These are phyloP conservation scores for Pichia sp. DNA, from an alignment of 1,139 yeast genomes.

Conservation along the genomic window DNA sequence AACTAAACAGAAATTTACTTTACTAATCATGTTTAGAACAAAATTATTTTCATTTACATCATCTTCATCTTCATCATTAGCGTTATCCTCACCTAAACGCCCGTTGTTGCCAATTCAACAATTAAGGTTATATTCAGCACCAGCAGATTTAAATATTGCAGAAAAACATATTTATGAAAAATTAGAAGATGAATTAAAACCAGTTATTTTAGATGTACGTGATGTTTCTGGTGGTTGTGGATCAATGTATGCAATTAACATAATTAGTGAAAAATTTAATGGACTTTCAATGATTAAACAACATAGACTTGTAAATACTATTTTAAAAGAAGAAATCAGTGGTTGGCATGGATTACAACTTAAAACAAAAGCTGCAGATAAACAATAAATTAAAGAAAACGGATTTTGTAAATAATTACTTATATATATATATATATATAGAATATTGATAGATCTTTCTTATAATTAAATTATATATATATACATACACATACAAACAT, in stretches of 20 bases:
- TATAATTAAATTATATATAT: no score
- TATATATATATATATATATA: neutral
- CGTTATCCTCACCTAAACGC: no score
- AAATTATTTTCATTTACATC: no score
- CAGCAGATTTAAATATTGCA: conserved; percentile 44
- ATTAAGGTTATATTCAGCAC: neutral
- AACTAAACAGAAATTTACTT: no score
- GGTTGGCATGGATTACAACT: conserved; percentile 95
- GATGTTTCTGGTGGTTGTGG: conserved; percentile 98
- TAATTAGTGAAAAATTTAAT: conserved; percentile 68
- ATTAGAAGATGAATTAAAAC: conserved; percentile 49
- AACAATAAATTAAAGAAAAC: neutral
- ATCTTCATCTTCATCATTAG: no score
- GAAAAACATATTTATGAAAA: conserved; percentile 60
- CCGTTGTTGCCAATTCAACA: no score
- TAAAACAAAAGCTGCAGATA: conserved; percentile 48
- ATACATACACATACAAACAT: neutral
- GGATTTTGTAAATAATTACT: neutral
- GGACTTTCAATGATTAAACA: conserved; percentile 84
- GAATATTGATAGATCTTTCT: no score
- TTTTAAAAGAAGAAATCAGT: conserved; percentile 76
- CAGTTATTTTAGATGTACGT: conserved; percentile 55
- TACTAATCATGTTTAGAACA: no score
- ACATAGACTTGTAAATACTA: conserved; percentile 79
- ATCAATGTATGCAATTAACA: conserved; percentile 86